Conservation (phyloP, 768 basidiomycete genomes). For the Auricularia cornea region DNA sequence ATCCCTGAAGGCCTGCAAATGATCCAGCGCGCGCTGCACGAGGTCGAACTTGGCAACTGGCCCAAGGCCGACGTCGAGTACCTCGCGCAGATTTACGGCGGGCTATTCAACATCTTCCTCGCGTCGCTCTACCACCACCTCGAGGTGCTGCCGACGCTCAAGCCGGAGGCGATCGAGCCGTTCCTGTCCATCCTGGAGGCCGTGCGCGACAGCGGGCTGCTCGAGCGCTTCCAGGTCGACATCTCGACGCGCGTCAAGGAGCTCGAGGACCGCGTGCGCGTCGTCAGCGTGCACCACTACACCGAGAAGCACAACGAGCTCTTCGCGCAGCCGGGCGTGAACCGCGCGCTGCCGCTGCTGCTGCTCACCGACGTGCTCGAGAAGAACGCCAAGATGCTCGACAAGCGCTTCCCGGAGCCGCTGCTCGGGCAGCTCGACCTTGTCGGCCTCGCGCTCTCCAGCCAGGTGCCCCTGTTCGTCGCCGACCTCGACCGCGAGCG, state of each 20-base stretch:
- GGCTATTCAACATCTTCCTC: conserved; percentile 80
- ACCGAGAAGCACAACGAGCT: conserved; percentile 54
- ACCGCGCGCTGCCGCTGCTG: conserved; percentile 71
- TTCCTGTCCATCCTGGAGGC: conserved; percentile 62
- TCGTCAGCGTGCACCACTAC: conserved; percentile 54
- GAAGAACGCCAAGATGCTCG: conserved; percentile 71
- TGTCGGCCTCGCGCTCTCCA: conserved; percentile 65
- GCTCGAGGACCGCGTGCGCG: conserved; percentile 54
- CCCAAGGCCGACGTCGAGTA: conserved; percentile 69
- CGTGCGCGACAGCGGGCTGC: conserved; percentile 57
- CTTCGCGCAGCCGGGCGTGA: conserved; percentile 63
- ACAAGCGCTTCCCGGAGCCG: conserved; percentile 81
- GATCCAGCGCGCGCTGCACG: conserved; percentile 60
- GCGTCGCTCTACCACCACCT: conserved; percentile 77
- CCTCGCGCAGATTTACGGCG: conserved; percentile 57
- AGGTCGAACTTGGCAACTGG: conserved; percentile 71
- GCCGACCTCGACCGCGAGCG: conserved; percentile 59
- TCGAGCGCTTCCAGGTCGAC: conserved; percentile 70
- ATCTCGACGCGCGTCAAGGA: conserved; percentile 57
- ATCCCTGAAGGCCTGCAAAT: conserved; percentile 81
- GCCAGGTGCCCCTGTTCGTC: conserved; percentile 56
- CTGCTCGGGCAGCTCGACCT: conserved; percentile 70
- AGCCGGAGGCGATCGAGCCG: conserved; percentile 57
- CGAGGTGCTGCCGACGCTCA: conserved; percentile 66
- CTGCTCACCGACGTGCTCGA: conserved; percentile 85